Evolutionary conservation across 306 rosid species (phyloP), one percentile per base, ranked within the genome.

Genomic region (Malus asiatica): DNA sequence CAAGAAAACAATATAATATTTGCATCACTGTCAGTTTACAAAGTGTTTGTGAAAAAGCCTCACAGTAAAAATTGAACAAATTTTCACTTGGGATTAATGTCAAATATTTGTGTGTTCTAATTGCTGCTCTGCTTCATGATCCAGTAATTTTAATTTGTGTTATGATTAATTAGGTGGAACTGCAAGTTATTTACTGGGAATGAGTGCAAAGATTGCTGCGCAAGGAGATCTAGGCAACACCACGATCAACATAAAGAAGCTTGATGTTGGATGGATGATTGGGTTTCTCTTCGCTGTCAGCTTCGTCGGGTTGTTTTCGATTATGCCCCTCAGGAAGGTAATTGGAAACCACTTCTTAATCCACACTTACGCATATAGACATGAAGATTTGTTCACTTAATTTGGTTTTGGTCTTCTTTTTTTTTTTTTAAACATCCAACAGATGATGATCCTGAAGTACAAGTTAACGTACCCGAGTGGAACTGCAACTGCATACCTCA

Each of bases 401-500:
- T 25, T 62, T 62, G 40, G 66, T 27, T 62, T 62, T 29, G 6
- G 27, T 58, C 40, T 27, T 25, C 25, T 27, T 15, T 15, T 15
- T 14, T 14, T 29, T 14, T 29, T 4, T 62, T 29, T 15, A 29
- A 29, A 29, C 7, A 27, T 30, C 30, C 29, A 57, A 55, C 53
- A 90, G 95, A 38, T 89, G 77, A 89, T 91, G 97, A 88, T 91
- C 73, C 53, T 89, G 83, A 86, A 78, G 78, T 89, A 88, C 88
- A 92, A 90, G 57, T 78, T 92, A 71, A 87, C 93, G 4, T 92
- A 92, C 60, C 96, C 96, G 14, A 92, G 97, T 79, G 93, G 97
- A 76, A 90, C 97, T 29, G 97, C 97, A n/a, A 92, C 96, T 6
- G 97, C 97, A 57, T 86, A 75, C 40, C 96, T 88, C 22, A 83